Evolutionary conservation across 108 stramenopile genomes (phyloP), one percentile per base, ranked within the genome.

Genomic region (Craspedostauros australis): DNA sequence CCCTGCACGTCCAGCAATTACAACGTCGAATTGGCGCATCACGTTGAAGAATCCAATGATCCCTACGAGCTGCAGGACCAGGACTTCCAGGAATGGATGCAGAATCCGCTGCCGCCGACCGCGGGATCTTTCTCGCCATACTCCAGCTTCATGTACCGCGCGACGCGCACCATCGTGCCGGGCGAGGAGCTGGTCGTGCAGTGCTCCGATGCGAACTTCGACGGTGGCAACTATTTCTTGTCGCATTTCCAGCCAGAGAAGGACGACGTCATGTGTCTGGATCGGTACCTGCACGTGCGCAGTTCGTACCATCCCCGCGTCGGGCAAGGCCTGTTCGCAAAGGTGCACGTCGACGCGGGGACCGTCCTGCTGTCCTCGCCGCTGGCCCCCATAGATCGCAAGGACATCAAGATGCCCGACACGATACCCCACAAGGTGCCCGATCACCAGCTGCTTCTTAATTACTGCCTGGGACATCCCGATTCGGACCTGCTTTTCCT

Each of bases 391-490:
- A 38, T 75, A 0, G 54, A 63, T 41, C 55, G 63, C 30, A 37
- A 57, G 19, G 70, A 76, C 42, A 49, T 72, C 27, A 28, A 45
- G 5, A 14, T 56, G 8, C 52, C 16, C 5, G 25, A 41, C 4
- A 22, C 37, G 2, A 22, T 37, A 7, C 15, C 40, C n/a, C n/a
- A 18, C 11, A 59, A n/a, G n/a, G n/a, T n/a, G n/a, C n/a, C n/a
- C n/a, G n/a, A n/a, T n/a, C n/a, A n/a, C n/a, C n/a, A n/a, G n/a
- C 50, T 77, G 8, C 14, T 84, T 4, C n/a, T 67, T 39, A 80
- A 84, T 54, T 84, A 84, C 39, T 74, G 64, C 38, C 80, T 50
- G 60, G 82, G 82, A 6, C 76, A 77, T 57, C 28, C 45, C 8
- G 54, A 77, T 27, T 84, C 78, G 26, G 68, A 65, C 19, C 34